These are phyloP conservation scores for Lineolata rhizophorae DNA, from an alignment of 495 filamentous ascomycete genomes.

Conservation along the genomic window DNA sequence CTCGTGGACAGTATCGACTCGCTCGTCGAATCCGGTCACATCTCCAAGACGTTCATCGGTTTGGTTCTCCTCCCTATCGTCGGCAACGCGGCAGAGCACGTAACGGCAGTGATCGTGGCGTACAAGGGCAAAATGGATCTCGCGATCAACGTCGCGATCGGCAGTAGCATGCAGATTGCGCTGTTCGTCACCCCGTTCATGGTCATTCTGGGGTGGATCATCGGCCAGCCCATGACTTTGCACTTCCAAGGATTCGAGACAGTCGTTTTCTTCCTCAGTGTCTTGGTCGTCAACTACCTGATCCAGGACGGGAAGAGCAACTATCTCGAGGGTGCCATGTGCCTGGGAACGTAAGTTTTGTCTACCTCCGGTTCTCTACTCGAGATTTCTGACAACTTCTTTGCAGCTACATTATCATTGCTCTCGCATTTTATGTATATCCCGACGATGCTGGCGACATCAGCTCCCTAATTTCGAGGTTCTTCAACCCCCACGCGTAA, in stretches of 20 bases:
- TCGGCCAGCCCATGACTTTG: constrained; percentile 67
- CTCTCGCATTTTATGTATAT: constrained; percentile 74
- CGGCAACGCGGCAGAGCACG: constrained; percentile 93
- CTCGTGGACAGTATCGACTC: constrained; percentile 82
- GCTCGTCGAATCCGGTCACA: constrained; percentile 60
- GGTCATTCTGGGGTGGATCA: constrained; percentile 63
- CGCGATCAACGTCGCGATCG: constrained; percentile 61
- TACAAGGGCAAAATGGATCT: constrained; percentile 87
- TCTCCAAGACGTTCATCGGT: constrained; percentile 93
- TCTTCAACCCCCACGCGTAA: background rate
- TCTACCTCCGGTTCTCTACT: background rate
- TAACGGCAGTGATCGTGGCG: constrained; percentile 81
- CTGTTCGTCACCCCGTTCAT: constrained; percentile 57
- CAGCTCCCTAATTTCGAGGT: background rate
- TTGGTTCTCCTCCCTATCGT: constrained; percentile 91
- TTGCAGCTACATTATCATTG: constrained; percentile 70
- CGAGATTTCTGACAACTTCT: constrained; percentile 1
- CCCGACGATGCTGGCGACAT: constrained; percentile 35
- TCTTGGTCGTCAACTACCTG: constrained; percentile 77
- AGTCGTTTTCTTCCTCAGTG: constrained; percentile 75
- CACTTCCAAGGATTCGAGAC: constrained; percentile 90
- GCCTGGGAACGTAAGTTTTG: constrained; percentile 42
- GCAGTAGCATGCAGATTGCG: constrained; percentile 73
- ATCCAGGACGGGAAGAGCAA: constrained; percentile 90
- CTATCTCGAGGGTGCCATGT: constrained; percentile 86